Evolutionary conservation across 805 yeast genomes (phyloP), one percentile per base, ranked within the genome.

Genomic region (Ogataea chonburiensis): DNA sequence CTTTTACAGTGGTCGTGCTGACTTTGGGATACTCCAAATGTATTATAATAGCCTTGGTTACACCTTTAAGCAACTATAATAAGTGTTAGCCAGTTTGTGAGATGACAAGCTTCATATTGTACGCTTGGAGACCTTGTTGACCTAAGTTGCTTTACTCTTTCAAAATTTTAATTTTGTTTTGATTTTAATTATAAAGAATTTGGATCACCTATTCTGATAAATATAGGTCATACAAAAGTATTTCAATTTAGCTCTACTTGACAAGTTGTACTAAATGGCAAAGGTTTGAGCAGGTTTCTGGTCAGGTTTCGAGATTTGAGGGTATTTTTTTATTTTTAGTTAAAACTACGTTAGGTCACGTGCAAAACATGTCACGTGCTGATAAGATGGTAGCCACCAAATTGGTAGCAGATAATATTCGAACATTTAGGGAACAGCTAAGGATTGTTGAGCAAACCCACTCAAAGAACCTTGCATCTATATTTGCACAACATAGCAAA

Each of bases 371-470:
- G n/a, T n/a, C n/a, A n/a, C 7, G 10, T 19, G 10, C 10, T 19
- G 22, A 10, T 7, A 19, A 10, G 9, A 19, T 7, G 22, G 22
- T 19, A 19, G 22, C 22, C 7, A 19, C 22, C 7, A 19, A 19
- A 19, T 19, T 7, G 22, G n/a, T n/a, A n/a, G 22, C 7, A 10
- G 9, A 19, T 19, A 19, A 19, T 19, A 7, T 19, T 19, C 9
- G 22, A n/a, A n/a, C n/a, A n/a, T n/a, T n/a, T n/a, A 19, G 22
- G 42, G 70, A 72, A 42, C 73, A 75, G 47, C 68, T 79, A 11
- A 76, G 71, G 40, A 77, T 76, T 26, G 63, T 75, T 4, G 86
- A 83, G 43, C 73, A 79, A 48, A 60, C 71, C 19, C 84, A 80
- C 48, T 74, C 84, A 5, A 65, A 81, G 28, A 85, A 81, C 50